A percentile compares a stretch with the other conserved stretches of the same genome.
Evolutionary conservation across 768 basidiomycete species (phyloP).

Genomic region (Cystofilobasidium ferigula): DNA sequence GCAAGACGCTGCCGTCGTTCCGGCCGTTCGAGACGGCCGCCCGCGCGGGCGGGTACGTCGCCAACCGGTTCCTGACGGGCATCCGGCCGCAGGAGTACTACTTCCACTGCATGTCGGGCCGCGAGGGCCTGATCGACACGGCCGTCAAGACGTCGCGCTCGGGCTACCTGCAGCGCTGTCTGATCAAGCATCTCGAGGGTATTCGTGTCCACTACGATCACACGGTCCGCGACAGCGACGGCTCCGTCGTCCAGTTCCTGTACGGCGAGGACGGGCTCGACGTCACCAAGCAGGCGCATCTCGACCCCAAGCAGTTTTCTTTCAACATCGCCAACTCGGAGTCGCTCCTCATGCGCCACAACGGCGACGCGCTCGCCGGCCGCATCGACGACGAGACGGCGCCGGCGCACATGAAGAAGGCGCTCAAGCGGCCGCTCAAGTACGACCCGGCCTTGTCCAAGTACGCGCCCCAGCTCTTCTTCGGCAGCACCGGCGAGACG

Average conservation of each 20-base stretch:
- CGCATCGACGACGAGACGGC: conserved; percentile 55
- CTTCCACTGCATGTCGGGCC: conserved; percentile 99
- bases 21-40: conserved; percentile 94
- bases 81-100: conserved; percentile 98
- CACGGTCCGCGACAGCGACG: conserved; percentile 90
- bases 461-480: conserved; percentile 63
- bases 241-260: conserved; percentile 84
- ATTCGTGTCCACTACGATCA: conserved; percentile 95
- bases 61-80: conserved; percentile 95
- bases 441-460: conserved; percentile 61
- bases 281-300: conserved; percentile 92
- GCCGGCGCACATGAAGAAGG: conserved; percentile 71
- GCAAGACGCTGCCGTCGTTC: conserved; percentile 96
- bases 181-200: conserved; percentile 97
- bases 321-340: conserved; percentile 79
- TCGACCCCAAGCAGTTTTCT: conserved; percentile 64
- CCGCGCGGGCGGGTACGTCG: conserved; percentile 94
- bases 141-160: conserved; percentile 98
- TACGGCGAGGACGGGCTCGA: conserved; percentile 96
- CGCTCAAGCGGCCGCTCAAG: conserved; percentile 54
- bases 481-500: conserved; percentile 85
- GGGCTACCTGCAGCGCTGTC: conserved; percentile 91
- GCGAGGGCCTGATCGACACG: conserved; percentile 97
- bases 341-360: conserved; percentile 61
- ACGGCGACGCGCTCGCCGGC: conserved; percentile 50